A percentile compares a stretch with the other conserved stretches of the same genome.
Conservation (phyloP, 192 early-diverging fungal species). For the Diversispora epigaea region DNA sequence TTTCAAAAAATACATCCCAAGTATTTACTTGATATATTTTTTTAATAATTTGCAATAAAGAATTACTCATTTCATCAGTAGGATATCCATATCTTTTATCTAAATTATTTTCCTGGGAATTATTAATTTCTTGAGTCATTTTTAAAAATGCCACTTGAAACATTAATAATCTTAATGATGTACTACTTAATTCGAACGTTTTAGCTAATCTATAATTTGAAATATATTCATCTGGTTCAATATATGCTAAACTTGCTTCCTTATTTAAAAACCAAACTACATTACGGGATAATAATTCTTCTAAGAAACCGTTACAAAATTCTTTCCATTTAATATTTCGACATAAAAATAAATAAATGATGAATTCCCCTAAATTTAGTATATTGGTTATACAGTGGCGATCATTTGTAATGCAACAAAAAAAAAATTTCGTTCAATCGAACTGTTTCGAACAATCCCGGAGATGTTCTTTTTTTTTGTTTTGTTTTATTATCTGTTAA, state of each 20-base stretch:
- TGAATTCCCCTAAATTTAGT: background rate
- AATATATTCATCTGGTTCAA: background rate
- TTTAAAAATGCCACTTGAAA: constrained; percentile 11
- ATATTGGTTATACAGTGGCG: too few relatives aligned
- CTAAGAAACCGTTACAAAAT: background rate
- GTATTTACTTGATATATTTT: background rate
- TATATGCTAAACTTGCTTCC: background rate
- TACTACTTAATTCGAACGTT: constrained; percentile 3
- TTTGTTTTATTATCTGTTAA: too few relatives aligned
- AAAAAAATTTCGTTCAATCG: too few relatives aligned
- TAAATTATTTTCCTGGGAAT: too few relatives aligned
- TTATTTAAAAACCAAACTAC: constrained; percentile 1
- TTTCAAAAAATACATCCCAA: constrained; percentile 5
- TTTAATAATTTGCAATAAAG: constrained; percentile 3
- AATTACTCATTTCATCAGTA: constrained; percentile 13
- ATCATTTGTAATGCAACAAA: too few relatives aligned
- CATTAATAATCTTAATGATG: constrained; percentile 11
- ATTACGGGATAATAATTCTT: constrained; percentile 19
- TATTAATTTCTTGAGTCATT: background rate
- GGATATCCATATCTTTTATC: constrained; percentile 7
- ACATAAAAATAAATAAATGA: constrained; percentile 3
- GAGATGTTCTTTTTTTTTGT: too few relatives aligned
- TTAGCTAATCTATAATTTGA: constrained; percentile 2
- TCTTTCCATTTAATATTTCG: background rate
- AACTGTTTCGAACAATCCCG: too few relatives aligned